A percentile compares a stretch with the other conserved stretches of the same genome.
Conservation (phyloP, 2,329 filamentous ascomycete species). For the Hymenoscyphus fructigenus region DNA sequence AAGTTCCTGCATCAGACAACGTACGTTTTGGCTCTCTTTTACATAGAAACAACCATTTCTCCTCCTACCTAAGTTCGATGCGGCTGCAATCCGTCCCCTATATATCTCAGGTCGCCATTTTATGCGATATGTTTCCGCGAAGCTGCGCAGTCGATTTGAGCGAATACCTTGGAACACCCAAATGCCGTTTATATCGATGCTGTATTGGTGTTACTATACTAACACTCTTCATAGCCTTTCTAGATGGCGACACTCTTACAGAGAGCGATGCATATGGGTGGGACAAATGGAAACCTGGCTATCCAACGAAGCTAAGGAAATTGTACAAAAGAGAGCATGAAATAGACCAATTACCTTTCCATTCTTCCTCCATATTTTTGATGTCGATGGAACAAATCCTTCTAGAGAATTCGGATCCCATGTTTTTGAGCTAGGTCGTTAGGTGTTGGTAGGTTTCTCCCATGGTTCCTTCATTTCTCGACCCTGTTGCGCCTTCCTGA, state of each 20-base stretch:
- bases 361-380: not conserved
- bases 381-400: too few species aligned
- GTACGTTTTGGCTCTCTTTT: conserved; percentile 43
- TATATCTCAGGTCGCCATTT: not conserved
- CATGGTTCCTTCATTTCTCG: too few species aligned
- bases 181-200: not conserved
- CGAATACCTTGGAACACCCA: not conserved
- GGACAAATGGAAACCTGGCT: conserved; percentile 9
- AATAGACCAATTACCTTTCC: conserved; percentile 23
- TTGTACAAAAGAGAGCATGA: conserved; percentile 27
- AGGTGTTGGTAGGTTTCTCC: too few species aligned
- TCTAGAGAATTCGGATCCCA: too few species aligned
- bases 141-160: not conserved
- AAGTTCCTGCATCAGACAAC: conserved; percentile 59
- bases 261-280: not conserved
- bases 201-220: not conserved
- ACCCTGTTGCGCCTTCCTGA: too few species aligned
- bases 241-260: not conserved
- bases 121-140: not conserved
- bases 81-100: not conserved
- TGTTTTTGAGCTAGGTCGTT: too few species aligned
- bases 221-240: conserved; percentile 13
- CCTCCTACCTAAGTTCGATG: not conserved
- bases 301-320: conserved; percentile 16
- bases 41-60: not conserved